Percentiles rank a stretch among this genome's conserved stretches.
phyloP scores from a whole-genome alignment of 148 eudicot genomes.

The Drosera capensis region DNA sequence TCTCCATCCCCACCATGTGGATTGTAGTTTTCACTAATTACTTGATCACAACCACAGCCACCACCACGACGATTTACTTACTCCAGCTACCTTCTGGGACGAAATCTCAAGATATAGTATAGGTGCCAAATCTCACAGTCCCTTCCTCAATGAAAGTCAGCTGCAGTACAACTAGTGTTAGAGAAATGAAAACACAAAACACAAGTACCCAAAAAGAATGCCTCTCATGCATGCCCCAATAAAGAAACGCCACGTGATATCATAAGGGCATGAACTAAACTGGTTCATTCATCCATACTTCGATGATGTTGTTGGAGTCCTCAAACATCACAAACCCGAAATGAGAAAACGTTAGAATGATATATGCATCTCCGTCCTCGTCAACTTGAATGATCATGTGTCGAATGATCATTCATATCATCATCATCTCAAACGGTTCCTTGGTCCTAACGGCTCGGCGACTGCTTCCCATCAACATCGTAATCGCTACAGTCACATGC shows the following conservation, averaged over 20 bases:
- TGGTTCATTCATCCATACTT: constrained; percentile 1
- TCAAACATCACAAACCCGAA: too few species aligned
- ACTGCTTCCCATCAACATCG: constrained; percentile 35
- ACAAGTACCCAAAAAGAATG: not conserved
- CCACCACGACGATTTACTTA: too few species aligned
- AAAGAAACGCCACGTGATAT: constrained; percentile 7
- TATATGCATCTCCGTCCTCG: not conserved
- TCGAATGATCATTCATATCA: constrained; percentile 3
- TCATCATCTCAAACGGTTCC: constrained; percentile 9
- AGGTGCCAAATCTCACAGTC: not conserved
- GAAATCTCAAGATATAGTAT: not conserved
- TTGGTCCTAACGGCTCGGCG: constrained; percentile 25
- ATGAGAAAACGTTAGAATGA: not conserved
- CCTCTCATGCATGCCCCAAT: constrained; percentile 3
- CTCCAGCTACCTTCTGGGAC: not conserved
- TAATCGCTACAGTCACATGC: constrained; percentile 9
- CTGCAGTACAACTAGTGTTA: not conserved
- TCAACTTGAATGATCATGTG: constrained; percentile 10
- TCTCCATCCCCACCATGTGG: too few species aligned
- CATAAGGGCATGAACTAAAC: not conserved
- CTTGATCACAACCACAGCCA: too few species aligned
- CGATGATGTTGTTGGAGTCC: not conserved
- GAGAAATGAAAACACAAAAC: not conserved
- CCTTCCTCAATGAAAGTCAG: not conserved
- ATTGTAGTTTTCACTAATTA: too few species aligned